These are phyloP conservation scores for Cucurbita moschata DNA, from an alignment of 306 rosid genomes.

Conservation along the genomic window DNA sequence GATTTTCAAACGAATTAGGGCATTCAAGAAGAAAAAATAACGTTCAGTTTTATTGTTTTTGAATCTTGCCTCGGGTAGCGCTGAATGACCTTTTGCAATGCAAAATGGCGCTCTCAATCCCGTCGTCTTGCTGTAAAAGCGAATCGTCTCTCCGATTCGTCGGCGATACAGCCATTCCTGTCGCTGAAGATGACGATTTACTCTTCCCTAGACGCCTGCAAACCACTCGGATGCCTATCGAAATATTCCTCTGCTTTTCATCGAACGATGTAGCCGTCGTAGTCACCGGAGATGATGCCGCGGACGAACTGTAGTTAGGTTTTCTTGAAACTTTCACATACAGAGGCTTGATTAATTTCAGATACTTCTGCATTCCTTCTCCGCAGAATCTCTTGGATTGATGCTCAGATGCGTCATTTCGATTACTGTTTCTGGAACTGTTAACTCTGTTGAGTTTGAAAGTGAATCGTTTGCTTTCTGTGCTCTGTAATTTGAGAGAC, in stretches of 20 bases:
- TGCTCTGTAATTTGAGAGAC: constrained; percentile 1
- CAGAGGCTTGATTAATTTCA: constrained; percentile 16
- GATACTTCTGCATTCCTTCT: constrained; percentile 46
- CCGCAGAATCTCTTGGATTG: constrained; percentile 37
- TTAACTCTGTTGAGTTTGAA: constrained; percentile 32
- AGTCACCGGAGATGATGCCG: constrained; percentile 16
- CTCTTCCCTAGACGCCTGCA: constrained; percentile 63
- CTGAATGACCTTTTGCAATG: constrained; percentile 81
- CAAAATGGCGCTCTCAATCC: constrained; percentile 82
- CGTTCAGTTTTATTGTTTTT: not conserved
- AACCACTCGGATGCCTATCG: constrained; percentile 31
- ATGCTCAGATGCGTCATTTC: not conserved
- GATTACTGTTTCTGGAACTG: constrained; percentile 22
- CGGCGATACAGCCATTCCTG: constrained; percentile 20
- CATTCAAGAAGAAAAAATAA: not conserved
- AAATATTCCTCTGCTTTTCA: constrained; percentile 37
- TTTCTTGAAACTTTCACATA: not conserved
- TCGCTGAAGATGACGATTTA: constrained; percentile 36
- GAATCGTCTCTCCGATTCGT: constrained; percentile 59
- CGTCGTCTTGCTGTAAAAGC: constrained; percentile 55
- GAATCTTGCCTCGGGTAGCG: constrained; percentile 40
- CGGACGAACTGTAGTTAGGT: not conserved
- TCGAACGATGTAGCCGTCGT: constrained; percentile 15
- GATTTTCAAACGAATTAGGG: not conserved
- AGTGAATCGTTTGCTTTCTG: constrained; percentile 13